These are phyloP conservation scores for Kockovaella imperatae DNA, from an alignment of 768 basidiomycete species.

Conservation along the genomic window DNA sequence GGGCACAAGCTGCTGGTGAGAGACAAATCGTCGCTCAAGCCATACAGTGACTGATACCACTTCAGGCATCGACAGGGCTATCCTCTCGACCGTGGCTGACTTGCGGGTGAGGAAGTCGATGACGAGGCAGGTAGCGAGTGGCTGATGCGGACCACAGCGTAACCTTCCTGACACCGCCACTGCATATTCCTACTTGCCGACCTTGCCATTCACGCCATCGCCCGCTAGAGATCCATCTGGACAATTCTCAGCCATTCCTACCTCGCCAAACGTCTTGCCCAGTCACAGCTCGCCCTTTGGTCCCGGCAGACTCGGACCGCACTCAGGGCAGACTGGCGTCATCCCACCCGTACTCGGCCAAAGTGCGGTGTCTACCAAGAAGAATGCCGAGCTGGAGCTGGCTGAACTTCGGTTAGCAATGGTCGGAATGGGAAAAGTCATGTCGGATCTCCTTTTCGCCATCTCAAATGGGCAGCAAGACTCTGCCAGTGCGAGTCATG, in stretches of 20 bases:
- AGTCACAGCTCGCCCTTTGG: slow-evolving; percentile 5
- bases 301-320: not conserved
- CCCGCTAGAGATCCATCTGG: slow-evolving; percentile 7
- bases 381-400: slow-evolving; percentile 39
- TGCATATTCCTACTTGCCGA: slow-evolving; percentile 46
- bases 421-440: slow-evolving; percentile 43
- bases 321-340: not conserved
- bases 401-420: slow-evolving; percentile 41
- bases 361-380: slow-evolving; percentile 15
- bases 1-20: slow-evolving; percentile 55
- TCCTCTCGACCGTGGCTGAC: slow-evolving; percentile 42
- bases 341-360: slow-evolving; percentile 4
- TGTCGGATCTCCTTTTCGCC: slow-evolving; percentile 30
- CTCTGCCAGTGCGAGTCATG: too few relatives aligned
- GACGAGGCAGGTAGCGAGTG: not conserved
- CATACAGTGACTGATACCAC: not conserved
- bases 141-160: slow-evolving; percentile 49
- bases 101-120: slow-evolving; percentile 26
- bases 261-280: slow-evolving; percentile 15
- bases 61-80: slow-evolving; percentile 37
- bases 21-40: not conserved
- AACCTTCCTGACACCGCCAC: slow-evolving; percentile 76
- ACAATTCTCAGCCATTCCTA: slow-evolving; percentile 25
- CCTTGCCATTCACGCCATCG: slow-evolving; percentile 32
- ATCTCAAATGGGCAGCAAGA: too few relatives aligned